phyloP scores from a whole-genome alignment of 768 basidiomycete genomes.

The Tylopilus vinaceipallidus region DNA sequence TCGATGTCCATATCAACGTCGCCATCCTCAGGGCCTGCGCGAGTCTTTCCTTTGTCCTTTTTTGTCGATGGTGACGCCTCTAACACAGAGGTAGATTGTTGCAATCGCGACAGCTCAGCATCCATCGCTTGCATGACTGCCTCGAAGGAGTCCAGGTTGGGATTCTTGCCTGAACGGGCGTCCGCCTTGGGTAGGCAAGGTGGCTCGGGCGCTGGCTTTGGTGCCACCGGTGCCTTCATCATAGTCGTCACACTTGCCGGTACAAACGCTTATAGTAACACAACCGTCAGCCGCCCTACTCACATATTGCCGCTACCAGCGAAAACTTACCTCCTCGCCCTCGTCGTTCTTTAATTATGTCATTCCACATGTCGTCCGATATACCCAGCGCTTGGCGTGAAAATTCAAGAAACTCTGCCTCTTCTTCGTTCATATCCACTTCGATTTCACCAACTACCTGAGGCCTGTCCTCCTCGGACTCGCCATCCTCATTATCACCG shows the following conservation, averaged over 20 bases:
- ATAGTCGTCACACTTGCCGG: constrained; percentile 33
- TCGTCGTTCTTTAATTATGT: constrained; percentile 79
- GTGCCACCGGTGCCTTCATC: constrained; percentile 1
- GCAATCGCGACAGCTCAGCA: constrained; percentile 60
- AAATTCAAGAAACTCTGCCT: constrained; percentile 94
- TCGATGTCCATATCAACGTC: constrained; percentile 70
- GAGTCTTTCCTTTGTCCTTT: constrained; percentile 45
- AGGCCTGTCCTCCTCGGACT: constrained; percentile 79
- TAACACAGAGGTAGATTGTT: constrained; percentile 23
- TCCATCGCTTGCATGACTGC: constrained; percentile 97
- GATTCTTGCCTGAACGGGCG: constrained; percentile 49
- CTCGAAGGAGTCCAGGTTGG: constrained; percentile 88
- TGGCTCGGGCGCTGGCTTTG: constrained; percentile 11
- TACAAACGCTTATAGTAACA: constrained; percentile 61
- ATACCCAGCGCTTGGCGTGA: constrained; percentile 91
- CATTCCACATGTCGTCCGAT: constrained; percentile 81
- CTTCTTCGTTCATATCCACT: constrained; percentile 89
- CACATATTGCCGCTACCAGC: no score
- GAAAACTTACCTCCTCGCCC: constrained; percentile 74
- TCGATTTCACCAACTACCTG: constrained; percentile 83
- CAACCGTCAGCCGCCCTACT: constrained; percentile 11
- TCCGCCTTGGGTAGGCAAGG: constrained; percentile 29
- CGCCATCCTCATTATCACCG: constrained; percentile 46
- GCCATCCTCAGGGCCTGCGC: constrained; percentile 33
- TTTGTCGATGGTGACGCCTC: constrained; percentile 31